Evolutionary conservation across 1,284 basidiomycete species (phyloP).

Genomic region (Stygiomarasmius scandens): DNA sequence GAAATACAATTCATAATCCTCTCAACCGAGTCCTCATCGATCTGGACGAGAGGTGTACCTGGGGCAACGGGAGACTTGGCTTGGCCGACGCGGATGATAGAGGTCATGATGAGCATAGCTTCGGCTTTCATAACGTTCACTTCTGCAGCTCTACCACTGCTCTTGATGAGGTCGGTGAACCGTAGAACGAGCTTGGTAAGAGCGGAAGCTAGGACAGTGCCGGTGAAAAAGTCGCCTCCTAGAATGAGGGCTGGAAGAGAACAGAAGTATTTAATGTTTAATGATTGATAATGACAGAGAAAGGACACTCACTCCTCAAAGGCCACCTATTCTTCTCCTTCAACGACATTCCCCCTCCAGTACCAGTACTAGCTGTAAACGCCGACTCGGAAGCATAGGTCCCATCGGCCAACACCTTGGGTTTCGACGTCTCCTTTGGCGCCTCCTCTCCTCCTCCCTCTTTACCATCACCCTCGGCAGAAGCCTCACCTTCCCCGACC

Average conservation of each 20-base stretch:
- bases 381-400: slow-evolving; percentile 98
- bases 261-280: slow-evolving; percentile 11
- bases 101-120: slow-evolving; percentile 98
- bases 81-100: slow-evolving; percentile 95
- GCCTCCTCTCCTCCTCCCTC: neutral
- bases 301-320: slow-evolving; percentile 60
- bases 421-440: slow-evolving; percentile 33
- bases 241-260: slow-evolving; percentile 73
- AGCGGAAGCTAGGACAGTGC: slow-evolving; percentile 85
- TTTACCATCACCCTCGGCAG: slow-evolving; percentile 37
- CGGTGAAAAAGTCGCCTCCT: slow-evolving; percentile 97
- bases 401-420: slow-evolving; percentile 89
- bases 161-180: slow-evolving; percentile 60
- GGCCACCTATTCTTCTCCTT: slow-evolving; percentile 89
- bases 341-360: slow-evolving; percentile 47
- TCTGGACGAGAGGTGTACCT: slow-evolving; percentile 64
- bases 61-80: slow-evolving; percentile 76
- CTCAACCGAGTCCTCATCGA: slow-evolving; percentile 98
- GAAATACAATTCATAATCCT: slow-evolving; percentile 97
- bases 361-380: slow-evolving; percentile 69
- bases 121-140: slow-evolving; percentile 86
- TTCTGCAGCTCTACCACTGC: slow-evolving; percentile 49
- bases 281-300: slow-evolving; percentile 1
- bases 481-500: slow-evolving; percentile 44
- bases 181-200: slow-evolving; percentile 92